phyloP scores from a whole-genome alignment of 2,329 filamentous ascomycete species.

The Conoideocrella luteorostrata region DNA sequence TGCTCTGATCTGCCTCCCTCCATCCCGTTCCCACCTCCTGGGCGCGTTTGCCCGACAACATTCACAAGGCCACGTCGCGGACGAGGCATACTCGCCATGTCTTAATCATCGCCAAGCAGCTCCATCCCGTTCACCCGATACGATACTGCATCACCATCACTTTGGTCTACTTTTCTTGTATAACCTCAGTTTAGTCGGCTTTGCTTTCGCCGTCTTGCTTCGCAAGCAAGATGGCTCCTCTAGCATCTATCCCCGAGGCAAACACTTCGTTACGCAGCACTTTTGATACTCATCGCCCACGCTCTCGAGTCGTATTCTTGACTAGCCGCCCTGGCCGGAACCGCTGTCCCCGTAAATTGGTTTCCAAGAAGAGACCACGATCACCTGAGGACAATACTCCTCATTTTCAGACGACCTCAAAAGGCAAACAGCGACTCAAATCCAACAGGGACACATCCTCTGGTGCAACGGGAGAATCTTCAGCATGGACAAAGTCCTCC shows the following conservation, averaged over 20 bases:
- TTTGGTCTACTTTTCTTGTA: conserved; percentile 15
- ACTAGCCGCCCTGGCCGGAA: conserved; percentile 19
- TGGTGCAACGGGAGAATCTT: not conserved
- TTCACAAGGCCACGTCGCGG: conserved; percentile 1
- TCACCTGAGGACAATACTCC: not conserved
- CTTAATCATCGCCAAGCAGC: conserved; percentile 6
- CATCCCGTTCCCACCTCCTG: not conserved
- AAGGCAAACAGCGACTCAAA: not conserved
- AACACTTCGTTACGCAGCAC: conserved; percentile 14
- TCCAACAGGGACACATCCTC: not conserved
- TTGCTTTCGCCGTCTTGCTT: conserved; percentile 7
- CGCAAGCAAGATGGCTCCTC: conserved; percentile 19
- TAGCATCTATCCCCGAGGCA: conserved; percentile 22
- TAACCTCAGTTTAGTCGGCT: conserved; percentile 16
- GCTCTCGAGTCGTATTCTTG: conserved; percentile 21
- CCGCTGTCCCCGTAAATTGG: conserved; percentile 12
- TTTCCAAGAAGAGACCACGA: conserved; percentile 2
- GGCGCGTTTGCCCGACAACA: not conserved
- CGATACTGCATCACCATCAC: conserved; percentile 5
- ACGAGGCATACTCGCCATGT: conserved; percentile 9
- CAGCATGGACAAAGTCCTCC: not conserved
- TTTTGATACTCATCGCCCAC: conserved; percentile 13
- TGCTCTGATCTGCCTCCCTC: too few species aligned
- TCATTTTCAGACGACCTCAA: not conserved
- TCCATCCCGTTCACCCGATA: conserved; percentile 4